Percentiles rank a stretch among this genome's conserved stretches.
Evolutionary conservation across 371 early-diverging fungal genomes (phyloP).

Genomic region (Syncephalastrum sp.): DNA sequence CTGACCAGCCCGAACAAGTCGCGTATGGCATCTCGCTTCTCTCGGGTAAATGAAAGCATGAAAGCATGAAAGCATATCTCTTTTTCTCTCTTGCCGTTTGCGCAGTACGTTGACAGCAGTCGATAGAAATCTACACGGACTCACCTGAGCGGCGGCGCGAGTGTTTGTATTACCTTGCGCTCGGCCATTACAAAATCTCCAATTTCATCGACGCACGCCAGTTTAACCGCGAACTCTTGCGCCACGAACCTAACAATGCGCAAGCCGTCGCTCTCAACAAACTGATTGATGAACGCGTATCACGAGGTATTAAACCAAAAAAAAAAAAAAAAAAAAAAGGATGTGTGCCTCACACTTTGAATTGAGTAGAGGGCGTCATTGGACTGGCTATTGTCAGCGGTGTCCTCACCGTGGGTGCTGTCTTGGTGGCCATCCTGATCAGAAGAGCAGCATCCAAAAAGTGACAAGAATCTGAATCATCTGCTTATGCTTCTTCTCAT

Average conservation of each 20-base stretch:
- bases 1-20: slow-evolving; percentile 62
- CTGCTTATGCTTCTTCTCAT: too few relatives aligned
- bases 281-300: slow-evolving; percentile 84
- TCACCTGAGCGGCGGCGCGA: slow-evolving; percentile 86
- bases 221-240: slow-evolving; percentile 76
- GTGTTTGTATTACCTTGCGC: slow-evolving; percentile 90
- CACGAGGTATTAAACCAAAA: too few relatives aligned
- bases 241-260: slow-evolving; percentile 80
- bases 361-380: slow-evolving; percentile 76
- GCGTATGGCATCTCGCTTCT: slow-evolving; percentile 77
- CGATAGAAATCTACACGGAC: slow-evolving; percentile 81
- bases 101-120: not conserved
- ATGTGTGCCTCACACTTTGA: too few relatives aligned
- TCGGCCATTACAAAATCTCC: slow-evolving; percentile 89
- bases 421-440: slow-evolving; percentile 41
- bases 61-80: too few relatives aligned
- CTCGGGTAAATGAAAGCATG: slow-evolving; percentile 50
- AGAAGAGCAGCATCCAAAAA: slow-evolving; percentile 13
- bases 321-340: slow-evolving; percentile 8
- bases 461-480: not conserved
- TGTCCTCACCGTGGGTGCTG: slow-evolving; percentile 66
- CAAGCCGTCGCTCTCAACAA: slow-evolving; percentile 75
- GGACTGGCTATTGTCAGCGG: slow-evolving; percentile 90
- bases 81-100: not conserved
- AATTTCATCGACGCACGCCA: slow-evolving; percentile 80